Conservation (phyloP, 2,329 filamentous ascomycete genomes). For the Diaporthe ilicicola region DNA sequence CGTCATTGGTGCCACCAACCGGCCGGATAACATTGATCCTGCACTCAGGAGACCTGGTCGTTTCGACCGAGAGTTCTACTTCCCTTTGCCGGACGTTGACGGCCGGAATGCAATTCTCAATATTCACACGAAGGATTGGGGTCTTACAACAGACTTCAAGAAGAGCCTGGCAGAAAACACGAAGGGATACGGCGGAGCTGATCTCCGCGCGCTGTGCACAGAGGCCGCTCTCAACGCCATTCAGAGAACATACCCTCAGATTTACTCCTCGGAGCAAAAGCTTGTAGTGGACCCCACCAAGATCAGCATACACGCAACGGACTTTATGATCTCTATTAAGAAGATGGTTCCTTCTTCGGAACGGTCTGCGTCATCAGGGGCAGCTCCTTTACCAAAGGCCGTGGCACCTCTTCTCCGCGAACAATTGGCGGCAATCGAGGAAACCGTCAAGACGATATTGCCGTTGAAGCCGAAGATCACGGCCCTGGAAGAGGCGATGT, state of each 20-base stretch:
- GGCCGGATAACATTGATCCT: conserved; percentile 95
- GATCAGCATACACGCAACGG: conserved; percentile 88
- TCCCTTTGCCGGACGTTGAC: conserved; percentile 84
- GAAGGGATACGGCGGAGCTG: conserved; percentile 96
- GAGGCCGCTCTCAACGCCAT: conserved; percentile 96
- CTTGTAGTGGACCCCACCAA: conserved; percentile 85
- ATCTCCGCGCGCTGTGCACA: conserved; percentile 91
- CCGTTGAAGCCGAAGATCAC: conserved; percentile 88
- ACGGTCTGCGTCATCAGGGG: conserved; percentile 84
- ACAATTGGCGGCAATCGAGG: conserved; percentile 75
- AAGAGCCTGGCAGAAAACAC: conserved; percentile 84
- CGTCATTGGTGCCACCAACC: conserved; percentile 97
- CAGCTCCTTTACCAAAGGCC: conserved; percentile 78
- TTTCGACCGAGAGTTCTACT: conserved; percentile 98
- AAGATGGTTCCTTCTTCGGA: conserved; percentile 97
- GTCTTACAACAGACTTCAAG: conserved; percentile 82
- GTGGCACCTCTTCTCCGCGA: conserved; percentile 83
- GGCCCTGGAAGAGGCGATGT: conserved; percentile 93
- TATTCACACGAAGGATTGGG: conserved; percentile 96
- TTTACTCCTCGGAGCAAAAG: conserved; percentile 91
- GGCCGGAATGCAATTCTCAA: conserved; percentile 88
- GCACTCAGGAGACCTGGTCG: conserved; percentile 92
- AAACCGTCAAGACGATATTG: conserved; percentile 76
- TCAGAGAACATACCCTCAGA: conserved; percentile 94
- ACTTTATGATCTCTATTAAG: conserved; percentile 97